Conservation (phyloP, 352 stramenopile genomes). For the Globisporangium rhizosaccharum region DNA sequence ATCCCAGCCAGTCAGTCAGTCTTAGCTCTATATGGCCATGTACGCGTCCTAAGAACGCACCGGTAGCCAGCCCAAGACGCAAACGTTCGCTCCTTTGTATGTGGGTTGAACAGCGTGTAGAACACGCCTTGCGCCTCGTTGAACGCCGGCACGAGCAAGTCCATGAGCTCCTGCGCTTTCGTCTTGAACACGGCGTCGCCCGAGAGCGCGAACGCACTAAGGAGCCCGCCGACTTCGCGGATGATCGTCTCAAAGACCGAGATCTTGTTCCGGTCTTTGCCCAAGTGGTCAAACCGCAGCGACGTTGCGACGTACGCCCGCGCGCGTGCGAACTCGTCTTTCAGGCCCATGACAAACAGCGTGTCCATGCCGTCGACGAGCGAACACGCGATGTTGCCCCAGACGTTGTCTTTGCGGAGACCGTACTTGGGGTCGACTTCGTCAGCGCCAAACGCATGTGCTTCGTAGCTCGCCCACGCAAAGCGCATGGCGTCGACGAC, state of each 20-base stretch:
- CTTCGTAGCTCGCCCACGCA: slow-evolving; percentile 88
- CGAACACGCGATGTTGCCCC: slow-evolving; percentile 88
- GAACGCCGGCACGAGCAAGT: slow-evolving; percentile 88
- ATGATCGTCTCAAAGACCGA: slow-evolving; percentile 99
- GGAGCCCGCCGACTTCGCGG: slow-evolving; percentile 94
- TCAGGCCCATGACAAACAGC: slow-evolving; percentile 95
- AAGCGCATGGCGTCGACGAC: slow-evolving; percentile 70
- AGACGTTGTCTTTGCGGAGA: slow-evolving; percentile 68
- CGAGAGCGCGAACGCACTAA: slow-evolving; percentile 94
- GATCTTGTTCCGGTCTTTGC: slow-evolving; percentile 54
- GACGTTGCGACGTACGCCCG: slow-evolving; percentile 80
- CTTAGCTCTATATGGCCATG: not conserved
- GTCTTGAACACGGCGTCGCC: slow-evolving; percentile 84
- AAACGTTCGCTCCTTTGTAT: slow-evolving; percentile 42
- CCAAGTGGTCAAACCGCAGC: slow-evolving; percentile 79
- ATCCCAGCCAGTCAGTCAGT: not conserved
- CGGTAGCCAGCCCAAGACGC: slow-evolving; percentile 31
- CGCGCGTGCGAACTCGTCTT: slow-evolving; percentile 90
- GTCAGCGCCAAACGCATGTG: slow-evolving; percentile 93
- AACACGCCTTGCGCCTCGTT: slow-evolving; percentile 88
- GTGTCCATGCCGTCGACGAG: slow-evolving; percentile 96
- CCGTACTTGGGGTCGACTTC: slow-evolving; percentile 88
- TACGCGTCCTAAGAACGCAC: slow-evolving; percentile 11
- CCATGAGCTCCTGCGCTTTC: slow-evolving; percentile 91
- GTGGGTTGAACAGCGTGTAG: slow-evolving; percentile 86